These are phyloP conservation scores for Sporothrix schenckii DNA, from an alignment of 2,329 filamentous ascomycete species.

Conservation along the genomic window DNA sequence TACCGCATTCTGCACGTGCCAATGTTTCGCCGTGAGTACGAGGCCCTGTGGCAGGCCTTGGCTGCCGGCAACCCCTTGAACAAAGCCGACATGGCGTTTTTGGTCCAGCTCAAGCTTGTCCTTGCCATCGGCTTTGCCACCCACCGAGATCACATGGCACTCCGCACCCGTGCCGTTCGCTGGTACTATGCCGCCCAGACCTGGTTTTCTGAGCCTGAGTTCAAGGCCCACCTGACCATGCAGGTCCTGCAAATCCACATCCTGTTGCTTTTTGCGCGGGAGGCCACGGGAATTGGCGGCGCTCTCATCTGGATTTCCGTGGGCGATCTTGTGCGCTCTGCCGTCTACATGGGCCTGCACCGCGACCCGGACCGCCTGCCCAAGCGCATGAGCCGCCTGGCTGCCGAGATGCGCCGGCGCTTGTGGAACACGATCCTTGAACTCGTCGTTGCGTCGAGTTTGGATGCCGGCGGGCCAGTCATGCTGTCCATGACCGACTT, in stretches of 20 bases:
- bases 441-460: slow-evolving; percentile 49
- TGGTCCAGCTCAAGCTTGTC: slow-evolving; percentile 56
- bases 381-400: slow-evolving; percentile 41
- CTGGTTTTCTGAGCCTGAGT: slow-evolving; percentile 51
- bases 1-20: slow-evolving; percentile 62
- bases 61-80: background rate
- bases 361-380: slow-evolving; percentile 50
- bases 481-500: slow-evolving; percentile 51
- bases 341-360: slow-evolving; percentile 56
- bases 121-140: slow-evolving; percentile 55
- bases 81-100: slow-evolving; percentile 46
- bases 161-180: slow-evolving; percentile 49
- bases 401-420: slow-evolving; percentile 53
- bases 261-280: slow-evolving; percentile 54
- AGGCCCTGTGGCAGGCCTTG: slow-evolving; percentile 49
- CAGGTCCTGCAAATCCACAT: slow-evolving; percentile 55
- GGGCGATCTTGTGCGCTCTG: slow-evolving; percentile 50
- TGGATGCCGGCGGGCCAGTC: slow-evolving; percentile 51
- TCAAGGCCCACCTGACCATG: slow-evolving; percentile 55
- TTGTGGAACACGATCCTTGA: slow-evolving; percentile 59
- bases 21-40: slow-evolving; percentile 59
- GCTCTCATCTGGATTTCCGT: slow-evolving; percentile 52
- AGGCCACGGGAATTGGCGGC: slow-evolving; percentile 47
- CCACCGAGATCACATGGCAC: slow-evolving; percentile 50
- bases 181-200: slow-evolving; percentile 59